These are phyloP conservation scores for Pseudogymnoascus sp. DNA, from an alignment of 2,329 filamentous ascomycete genomes.

Conservation along the genomic window DNA sequence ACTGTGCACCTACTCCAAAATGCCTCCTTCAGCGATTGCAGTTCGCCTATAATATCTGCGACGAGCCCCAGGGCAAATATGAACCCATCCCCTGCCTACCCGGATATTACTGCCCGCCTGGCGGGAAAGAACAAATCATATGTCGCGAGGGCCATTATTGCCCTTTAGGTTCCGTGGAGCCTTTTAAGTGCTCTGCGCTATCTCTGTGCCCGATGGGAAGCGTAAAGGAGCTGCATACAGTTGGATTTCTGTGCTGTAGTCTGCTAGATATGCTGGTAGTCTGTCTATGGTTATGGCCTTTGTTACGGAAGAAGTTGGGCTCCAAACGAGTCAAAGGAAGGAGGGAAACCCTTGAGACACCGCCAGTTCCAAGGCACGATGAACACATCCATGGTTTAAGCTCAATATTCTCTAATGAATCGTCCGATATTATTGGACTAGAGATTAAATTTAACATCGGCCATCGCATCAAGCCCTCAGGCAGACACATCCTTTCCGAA, in stretches of 20 bases:
- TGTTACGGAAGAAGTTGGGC: constrained; percentile 28
- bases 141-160: constrained; percentile 45
- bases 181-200: constrained; percentile 39
- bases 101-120: constrained; percentile 41
- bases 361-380: constrained; percentile 25
- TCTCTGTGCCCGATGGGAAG: constrained; percentile 40
- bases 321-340: constrained; percentile 23
- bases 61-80: constrained; percentile 24
- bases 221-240: constrained; percentile 33
- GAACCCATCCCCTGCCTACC: constrained; percentile 44
- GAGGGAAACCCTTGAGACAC: constrained; percentile 20
- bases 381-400: constrained; percentile 36
- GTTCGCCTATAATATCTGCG: constrained; percentile 11
- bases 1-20: constrained; percentile 18
- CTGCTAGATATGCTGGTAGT: constrained; percentile 36
- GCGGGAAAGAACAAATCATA: constrained; percentile 31
- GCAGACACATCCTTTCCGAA: constrained; percentile 41
- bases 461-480: constrained; percentile 38
- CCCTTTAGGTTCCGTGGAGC: constrained; percentile 39
- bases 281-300: constrained; percentile 29
- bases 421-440: constrained; percentile 45
- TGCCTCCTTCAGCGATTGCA: constrained; percentile 16
- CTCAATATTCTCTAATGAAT: constrained; percentile 45
- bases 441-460: constrained; percentile 44
- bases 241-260: constrained; percentile 37